Evolutionary conservation across 805 yeast species (phyloP).

Genomic region (Candida ovalis): DNA sequence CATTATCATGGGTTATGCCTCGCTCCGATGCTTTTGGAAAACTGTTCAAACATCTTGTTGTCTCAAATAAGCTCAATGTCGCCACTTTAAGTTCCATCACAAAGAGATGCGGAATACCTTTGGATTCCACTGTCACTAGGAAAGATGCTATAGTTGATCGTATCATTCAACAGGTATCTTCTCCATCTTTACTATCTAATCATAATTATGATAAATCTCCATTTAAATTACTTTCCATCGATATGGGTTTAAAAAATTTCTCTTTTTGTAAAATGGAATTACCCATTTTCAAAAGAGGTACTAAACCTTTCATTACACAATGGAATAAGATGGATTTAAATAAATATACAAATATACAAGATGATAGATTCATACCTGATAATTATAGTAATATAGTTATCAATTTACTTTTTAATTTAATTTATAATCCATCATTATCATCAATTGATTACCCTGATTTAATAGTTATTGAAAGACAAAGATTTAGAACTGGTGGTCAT

Average conservation of each 20-base stretch:
- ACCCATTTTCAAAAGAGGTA: background rate
- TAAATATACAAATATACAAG: conserved; percentile 11
- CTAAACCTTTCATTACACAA: conserved; percentile 21
- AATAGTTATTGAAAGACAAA: conserved; percentile 52
- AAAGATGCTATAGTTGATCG: conserved; percentile 11
- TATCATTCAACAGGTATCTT: conserved; percentile 2
- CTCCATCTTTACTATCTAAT: conserved; percentile 2
- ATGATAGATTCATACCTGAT: conserved; percentile 25
- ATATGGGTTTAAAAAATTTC: conserved; percentile 34
- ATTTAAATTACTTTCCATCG: conserved; percentile 26
- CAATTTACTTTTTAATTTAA: conserved; percentile 16
- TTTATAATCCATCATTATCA: conserved; percentile 5
- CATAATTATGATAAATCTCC: conserved; percentile 11
- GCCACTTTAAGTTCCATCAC: conserved; percentile 7
- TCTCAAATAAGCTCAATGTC: background rate
- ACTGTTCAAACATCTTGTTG: background rate
- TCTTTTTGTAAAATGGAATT: conserved; percentile 25
- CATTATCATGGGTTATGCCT: background rate
- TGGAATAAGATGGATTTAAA: conserved; percentile 34
- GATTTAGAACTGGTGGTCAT: conserved; percentile 47
- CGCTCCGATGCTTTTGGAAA: background rate
- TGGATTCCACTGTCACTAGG: conserved; percentile 7
- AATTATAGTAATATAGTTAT: conserved; percentile 24
- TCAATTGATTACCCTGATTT: conserved; percentile 31
- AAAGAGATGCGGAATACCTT: conserved; percentile 18